A percentile compares a stretch with the other conserved stretches of the same genome.
phyloP scores from a whole-genome alignment of 2,329 filamentous ascomycete species.

The Diaporthe sp. region DNA sequence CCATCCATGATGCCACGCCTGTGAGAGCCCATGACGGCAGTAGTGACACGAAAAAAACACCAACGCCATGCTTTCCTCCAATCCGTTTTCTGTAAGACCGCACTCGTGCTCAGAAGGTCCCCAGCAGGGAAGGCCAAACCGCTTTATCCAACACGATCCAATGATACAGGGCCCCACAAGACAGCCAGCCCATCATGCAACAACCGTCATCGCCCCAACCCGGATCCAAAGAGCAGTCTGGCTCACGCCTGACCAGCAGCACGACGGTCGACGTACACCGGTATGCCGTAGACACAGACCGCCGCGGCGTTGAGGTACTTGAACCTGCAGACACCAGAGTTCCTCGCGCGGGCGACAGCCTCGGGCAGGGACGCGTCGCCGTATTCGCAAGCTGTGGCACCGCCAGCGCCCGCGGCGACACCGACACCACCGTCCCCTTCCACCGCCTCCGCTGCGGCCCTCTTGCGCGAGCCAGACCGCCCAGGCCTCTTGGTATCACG shows the following conservation, averaged over 20 bases:
- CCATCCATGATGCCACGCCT: conserved; percentile 1
- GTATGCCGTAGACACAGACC: conserved; percentile 94
- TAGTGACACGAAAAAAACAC: conserved; percentile 16
- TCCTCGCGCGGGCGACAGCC: conserved; percentile 81
- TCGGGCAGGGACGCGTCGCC: conserved; percentile 75
- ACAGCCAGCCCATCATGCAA: conserved; percentile 2
- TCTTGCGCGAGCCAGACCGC: conserved; percentile 41
- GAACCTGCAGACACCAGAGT: conserved; percentile 78
- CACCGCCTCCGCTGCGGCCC: conserved; percentile 40
- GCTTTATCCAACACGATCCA: neutral
- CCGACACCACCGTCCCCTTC: conserved; percentile 46
- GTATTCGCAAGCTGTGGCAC: conserved; percentile 46
- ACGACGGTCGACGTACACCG: conserved; percentile 76
- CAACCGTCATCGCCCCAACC: neutral
- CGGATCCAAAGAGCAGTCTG: neutral
- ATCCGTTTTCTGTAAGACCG: conserved; percentile 28
- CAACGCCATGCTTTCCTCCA: conserved; percentile 29
- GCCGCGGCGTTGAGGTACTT: conserved; percentile 94
- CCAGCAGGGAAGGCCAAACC: neutral
- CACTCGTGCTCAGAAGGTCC: conserved; percentile 1
- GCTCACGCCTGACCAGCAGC: neutral
- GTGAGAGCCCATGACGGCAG: conserved; percentile 27
- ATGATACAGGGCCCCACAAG: neutral
- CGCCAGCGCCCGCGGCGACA: conserved; percentile 45
- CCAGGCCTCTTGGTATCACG: conserved; percentile 26